phyloP scores from a whole-genome alignment of 2,329 filamentous ascomycete genomes.

The Ophidiomyces ophidiicola region DNA sequence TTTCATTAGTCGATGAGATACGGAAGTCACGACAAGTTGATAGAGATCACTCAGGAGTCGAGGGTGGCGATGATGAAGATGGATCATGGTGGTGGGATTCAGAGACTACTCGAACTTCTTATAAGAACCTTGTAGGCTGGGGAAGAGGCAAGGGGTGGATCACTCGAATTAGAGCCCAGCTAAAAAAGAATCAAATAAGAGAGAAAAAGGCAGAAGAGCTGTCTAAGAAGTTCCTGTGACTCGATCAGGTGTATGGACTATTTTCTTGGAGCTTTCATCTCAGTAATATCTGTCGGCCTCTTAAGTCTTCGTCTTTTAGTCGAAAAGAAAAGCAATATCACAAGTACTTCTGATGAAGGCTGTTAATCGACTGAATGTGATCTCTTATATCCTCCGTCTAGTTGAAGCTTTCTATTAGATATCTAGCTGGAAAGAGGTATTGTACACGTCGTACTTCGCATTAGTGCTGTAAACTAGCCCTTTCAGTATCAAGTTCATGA shows the following conservation, averaged over 20 bases:
- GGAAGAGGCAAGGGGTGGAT: conserved; percentile 10
- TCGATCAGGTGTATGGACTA: too few relatives aligned
- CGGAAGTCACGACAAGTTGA: conserved; percentile 20
- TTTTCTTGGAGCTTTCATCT: too few relatives aligned
- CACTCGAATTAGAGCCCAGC: conserved; percentile 4
- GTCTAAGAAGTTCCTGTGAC: conserved; percentile 1
- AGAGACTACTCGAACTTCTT: conserved; percentile 12
- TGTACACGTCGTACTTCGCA: too few relatives aligned
- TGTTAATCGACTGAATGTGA: too few relatives aligned
- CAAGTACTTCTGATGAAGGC: neutral
- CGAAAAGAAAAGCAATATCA: neutral
- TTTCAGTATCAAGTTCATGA: too few relatives aligned
- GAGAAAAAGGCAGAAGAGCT: neutral
- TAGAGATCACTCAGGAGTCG: neutral
- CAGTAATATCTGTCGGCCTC: too few relatives aligned
- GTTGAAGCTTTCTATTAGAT: too few relatives aligned
- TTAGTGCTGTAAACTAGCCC: too few relatives aligned
- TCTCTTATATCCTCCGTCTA: too few relatives aligned
- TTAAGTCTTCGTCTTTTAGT: neutral
- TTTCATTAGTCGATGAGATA: conserved; percentile 23
- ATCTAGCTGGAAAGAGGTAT: too few relatives aligned
- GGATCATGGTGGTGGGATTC: conserved; percentile 12
- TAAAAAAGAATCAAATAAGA: conserved; percentile 4
- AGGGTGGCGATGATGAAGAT: neutral
- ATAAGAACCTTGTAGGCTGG: conserved; percentile 12